These are phyloP conservation scores for Rhodotorula sphaerocarpa DNA, from an alignment of 768 basidiomycete genomes.

Conservation along the genomic window DNA sequence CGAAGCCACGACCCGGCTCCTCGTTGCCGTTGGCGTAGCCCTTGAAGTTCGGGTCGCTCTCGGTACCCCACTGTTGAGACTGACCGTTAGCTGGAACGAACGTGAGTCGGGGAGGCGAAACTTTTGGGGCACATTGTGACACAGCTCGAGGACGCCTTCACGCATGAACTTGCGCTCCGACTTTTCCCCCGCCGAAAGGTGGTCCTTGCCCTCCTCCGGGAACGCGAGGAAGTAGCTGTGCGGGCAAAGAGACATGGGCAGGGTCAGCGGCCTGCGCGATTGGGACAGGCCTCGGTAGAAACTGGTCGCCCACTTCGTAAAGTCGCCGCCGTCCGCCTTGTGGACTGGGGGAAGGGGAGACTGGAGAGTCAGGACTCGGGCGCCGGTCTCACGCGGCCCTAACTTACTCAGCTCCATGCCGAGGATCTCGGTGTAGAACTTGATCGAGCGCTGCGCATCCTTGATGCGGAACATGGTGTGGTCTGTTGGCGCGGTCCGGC, in stretches of 20 bases:
- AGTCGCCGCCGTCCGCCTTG: slow-evolving; percentile 45
- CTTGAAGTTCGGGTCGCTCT: slow-evolving; percentile 63
- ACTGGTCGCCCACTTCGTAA: slow-evolving; percentile 50
- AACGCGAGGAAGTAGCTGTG: slow-evolving; percentile 49
- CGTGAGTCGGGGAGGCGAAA: background rate
- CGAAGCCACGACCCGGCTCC: slow-evolving; percentile 69
- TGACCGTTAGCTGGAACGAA: background rate
- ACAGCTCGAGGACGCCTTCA: slow-evolving; percentile 52
- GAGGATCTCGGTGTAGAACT: slow-evolving; percentile 17
- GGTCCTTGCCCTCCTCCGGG: slow-evolving; percentile 44
- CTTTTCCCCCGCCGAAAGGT: slow-evolving; percentile 51
- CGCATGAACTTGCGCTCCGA: slow-evolving; percentile 50
- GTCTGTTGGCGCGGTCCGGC: slow-evolving; percentile 1
- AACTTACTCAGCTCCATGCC: slow-evolving; percentile 33
- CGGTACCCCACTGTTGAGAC: slow-evolving; percentile 53
- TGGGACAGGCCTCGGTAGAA: no score
- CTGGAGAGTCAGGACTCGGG: background rate
- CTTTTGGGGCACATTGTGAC: slow-evolving; percentile 30
- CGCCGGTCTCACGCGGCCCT: no score
- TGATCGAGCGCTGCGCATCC: slow-evolving; percentile 55
- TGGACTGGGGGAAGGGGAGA: slow-evolving; percentile 3
- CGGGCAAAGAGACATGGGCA: slow-evolving; percentile 62
- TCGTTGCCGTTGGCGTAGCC: slow-evolving; percentile 81
- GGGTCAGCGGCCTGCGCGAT: no score
- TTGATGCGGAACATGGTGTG: slow-evolving; percentile 81